Percentiles rank a stretch among this genome's conserved stretches.
Conservation (phyloP, 73 alveolate species). For the Tetrahymena malaccensis region DNA sequence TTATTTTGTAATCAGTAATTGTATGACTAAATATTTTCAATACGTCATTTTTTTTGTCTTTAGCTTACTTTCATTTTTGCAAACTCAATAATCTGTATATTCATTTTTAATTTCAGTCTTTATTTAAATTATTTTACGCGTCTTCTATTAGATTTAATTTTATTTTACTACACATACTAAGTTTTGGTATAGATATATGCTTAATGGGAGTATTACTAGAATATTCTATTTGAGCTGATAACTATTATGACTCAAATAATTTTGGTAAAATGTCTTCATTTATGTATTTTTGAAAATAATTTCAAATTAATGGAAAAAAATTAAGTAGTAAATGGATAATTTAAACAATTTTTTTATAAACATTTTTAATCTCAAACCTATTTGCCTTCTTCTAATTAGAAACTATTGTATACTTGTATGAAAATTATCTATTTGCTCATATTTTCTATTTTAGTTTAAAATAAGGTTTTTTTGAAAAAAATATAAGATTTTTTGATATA, state of each 20-base stretch:
- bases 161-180: no score
- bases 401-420: neutral
- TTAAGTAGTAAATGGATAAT: neutral
- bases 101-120: neutral
- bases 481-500: no score
- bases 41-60: neutral
- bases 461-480: no score
- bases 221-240: neutral
- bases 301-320: neutral
- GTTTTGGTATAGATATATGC: neutral
- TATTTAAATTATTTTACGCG: no score
- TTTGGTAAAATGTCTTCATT: no score
- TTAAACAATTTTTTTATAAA: neutral
- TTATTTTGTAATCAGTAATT: neutral
- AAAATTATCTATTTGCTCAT: neutral
- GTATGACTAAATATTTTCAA: neutral
- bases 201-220: neutral
- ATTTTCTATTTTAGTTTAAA: neutral
- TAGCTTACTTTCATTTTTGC: neutral
- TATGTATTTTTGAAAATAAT: no score
- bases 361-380: neutral
- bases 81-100: no score
- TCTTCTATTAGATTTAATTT: neutral
- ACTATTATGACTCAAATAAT: neutral
- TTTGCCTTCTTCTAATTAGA: neutral